Evolutionary conservation across 164 flowering plant genomes (phyloP), one percentile per base, ranked within the genome.

Genomic region (Malania oleifera): DNA sequence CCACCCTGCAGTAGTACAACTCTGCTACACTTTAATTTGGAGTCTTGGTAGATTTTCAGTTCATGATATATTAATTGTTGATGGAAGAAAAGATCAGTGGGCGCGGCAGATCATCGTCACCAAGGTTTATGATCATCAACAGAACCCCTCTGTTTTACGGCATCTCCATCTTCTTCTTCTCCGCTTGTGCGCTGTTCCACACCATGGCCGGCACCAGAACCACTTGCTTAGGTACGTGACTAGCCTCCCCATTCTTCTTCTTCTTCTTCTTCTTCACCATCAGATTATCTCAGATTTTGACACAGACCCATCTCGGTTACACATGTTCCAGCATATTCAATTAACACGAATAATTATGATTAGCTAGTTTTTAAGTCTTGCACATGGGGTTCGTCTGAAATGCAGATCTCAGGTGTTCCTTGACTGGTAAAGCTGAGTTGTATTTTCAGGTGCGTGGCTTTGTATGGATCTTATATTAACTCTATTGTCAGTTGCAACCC

Each of bases 101-200:
- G n/a, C n/a, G n/a, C n/a, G n/a, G n/a, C n/a, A n/a, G n/a, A n/a
- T n/a, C n/a, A n/a, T n/a, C n/a, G n/a, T n/a, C n/a, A n/a, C n/a
- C 9, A 23, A 28, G 25, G 2, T 28, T 44, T 20, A 64, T 20
- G 44, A 13, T 46, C 14, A 56, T 27, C 1, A 52, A 9, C 55
- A 70, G 45, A 47, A 19, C 54, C 7, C 41, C 31, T 53, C 43
- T 66, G 14, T 22, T 70, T 47, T 59, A 19, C 70, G 59, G 43
- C 17, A 2, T 70, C 58, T 69, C 63, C 45, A 17, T 67, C 64
- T 70, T 73, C 64, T 48, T 75, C 51, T 55, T 75, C 69, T 77
- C 75, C 35, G 37, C 63, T 25, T 67, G 39, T 55, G 56, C 76
- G 57, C 68, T 74, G 14, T 31, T 73, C 66, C 29, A 18, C 63